A percentile compares a stretch with the other conserved stretches of the same genome.
These are phyloP conservation scores for Fusarium sp. DNA, from an alignment of 2,329 filamentous ascomycete genomes.

Conservation along the genomic window DNA sequence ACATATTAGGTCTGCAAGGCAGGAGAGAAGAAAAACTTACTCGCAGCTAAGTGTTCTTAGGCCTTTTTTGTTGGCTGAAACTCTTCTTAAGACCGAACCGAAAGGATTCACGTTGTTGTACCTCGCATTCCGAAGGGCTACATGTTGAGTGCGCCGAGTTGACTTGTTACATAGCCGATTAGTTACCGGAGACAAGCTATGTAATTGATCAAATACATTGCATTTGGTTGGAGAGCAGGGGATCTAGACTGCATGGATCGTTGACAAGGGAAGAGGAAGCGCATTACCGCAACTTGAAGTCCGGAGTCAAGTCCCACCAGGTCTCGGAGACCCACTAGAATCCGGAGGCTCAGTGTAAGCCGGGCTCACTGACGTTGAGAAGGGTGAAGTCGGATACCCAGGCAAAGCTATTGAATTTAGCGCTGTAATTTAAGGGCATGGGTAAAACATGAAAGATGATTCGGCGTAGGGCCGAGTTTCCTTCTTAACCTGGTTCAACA, in stretches of 20 bases:
- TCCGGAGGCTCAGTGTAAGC: too few species aligned
- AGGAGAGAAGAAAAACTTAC: constrained; percentile 29
- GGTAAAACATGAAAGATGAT: constrained; percentile 18
- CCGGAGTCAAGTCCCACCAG: constrained; percentile 4
- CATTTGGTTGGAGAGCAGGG: constrained; percentile 29
- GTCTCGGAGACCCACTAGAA: neutral
- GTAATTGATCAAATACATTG: constrained; percentile 23
- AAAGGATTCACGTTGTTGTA: constrained; percentile 74
- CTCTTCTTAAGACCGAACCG: constrained; percentile 68
- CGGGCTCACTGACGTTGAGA: constrained; percentile 7
- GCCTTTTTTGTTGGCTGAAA: constrained; percentile 63
- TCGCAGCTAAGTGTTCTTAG: constrained; percentile 27
- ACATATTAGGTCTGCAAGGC: constrained; percentile 18
- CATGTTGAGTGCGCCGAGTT: constrained; percentile 73
- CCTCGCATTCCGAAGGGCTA: constrained; percentile 72
- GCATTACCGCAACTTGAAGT: constrained; percentile 40
- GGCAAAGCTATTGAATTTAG: neutral
- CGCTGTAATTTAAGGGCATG: constrained; percentile 7
- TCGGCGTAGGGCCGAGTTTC: constrained; percentile 3
- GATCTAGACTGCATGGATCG: constrained; percentile 29
- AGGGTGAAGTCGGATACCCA: neutral
- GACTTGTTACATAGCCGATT: constrained; percentile 65
- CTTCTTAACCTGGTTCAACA: neutral
- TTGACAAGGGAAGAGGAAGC: constrained; percentile 16
- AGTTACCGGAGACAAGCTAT: constrained; percentile 54